Evolutionary conservation across 805 yeast genomes (phyloP).

Genomic region (Saccharomyces eubayanus): DNA sequence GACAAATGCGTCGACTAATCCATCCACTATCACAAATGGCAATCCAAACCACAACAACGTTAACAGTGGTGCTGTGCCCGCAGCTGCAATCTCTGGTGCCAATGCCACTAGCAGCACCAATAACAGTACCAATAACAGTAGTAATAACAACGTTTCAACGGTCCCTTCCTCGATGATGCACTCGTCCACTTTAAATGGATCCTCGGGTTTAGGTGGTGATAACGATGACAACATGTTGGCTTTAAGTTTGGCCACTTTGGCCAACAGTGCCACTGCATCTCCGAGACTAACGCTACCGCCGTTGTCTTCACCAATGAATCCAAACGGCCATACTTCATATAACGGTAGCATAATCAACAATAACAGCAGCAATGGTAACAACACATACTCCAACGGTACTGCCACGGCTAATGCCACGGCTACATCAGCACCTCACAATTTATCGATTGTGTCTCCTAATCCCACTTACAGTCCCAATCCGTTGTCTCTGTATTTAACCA

Average conservation of each 20-base stretch:
- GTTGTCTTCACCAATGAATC: slow-evolving; percentile 12
- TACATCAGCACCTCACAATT: slow-evolving; percentile 2
- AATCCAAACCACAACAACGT: slow-evolving; percentile 1
- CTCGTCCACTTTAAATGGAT: slow-evolving; percentile 5
- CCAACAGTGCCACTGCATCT: slow-evolving; percentile 20
- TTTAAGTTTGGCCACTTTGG: slow-evolving; percentile 21
- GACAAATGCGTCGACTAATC: background rate
- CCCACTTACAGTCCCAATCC: slow-evolving; percentile 20
- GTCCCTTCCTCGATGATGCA: background rate
- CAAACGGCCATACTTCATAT: background rate
- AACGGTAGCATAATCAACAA: background rate
- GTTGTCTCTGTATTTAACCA: slow-evolving; percentile 8
- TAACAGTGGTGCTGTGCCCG: background rate
- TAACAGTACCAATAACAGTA: background rate
- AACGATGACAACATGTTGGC: slow-evolving; percentile 24
- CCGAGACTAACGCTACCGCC: slow-evolving; percentile 18
- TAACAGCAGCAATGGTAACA: background rate
- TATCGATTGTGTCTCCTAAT: slow-evolving; percentile 16
- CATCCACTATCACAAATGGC: slow-evolving; percentile 1
- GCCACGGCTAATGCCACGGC: background rate
- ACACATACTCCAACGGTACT: background rate
- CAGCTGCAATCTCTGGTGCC: background rate
- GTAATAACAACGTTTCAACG: background rate
- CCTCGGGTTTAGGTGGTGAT: slow-evolving; percentile 7
- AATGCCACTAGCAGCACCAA: slow-evolving; percentile 1